Evolutionary conservation across 2,329 filamentous ascomycete species (phyloP), one percentile per base, ranked within the genome.

Genomic region (Ophiostoma novo-ulmi): DNA sequence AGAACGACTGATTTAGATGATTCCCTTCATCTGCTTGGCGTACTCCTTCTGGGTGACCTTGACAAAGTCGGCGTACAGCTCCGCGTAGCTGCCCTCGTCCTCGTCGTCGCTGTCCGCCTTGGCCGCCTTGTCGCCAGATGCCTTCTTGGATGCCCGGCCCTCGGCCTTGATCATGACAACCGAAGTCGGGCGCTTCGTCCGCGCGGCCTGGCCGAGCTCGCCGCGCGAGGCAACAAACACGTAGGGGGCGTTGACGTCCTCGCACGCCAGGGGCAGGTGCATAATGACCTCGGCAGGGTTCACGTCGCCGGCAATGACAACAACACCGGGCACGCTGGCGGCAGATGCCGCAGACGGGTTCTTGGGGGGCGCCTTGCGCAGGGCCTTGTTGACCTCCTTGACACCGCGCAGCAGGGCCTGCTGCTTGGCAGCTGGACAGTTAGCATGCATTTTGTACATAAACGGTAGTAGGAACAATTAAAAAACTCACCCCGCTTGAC

Each of bases 211-310:
- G 78, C 95, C 95, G 71, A 99, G 88, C 83, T 98, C 94, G 73
- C 93, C 94, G 76, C 95, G 90, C 77, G 91, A 96, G 73, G 90
- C 88, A 76, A 99, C 92, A 81, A 96, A 99, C 81, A 99, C 88
- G 83, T 98, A 99, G 44, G 95, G 95, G 72, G 97, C 92, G 81
- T 92, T 92, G 86, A 97, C 94, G 83, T 98, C 94, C 84, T 99
- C 95, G 86, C 95, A 98, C 71, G 98, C 90, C 71, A 99, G 92
- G 77, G 95, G 95, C 75, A 99, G 92, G 83, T 99, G 95, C 72
- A 92, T 95, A 83, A 99, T 97, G 80, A 99, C 95, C 81, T 99
- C 95, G 89, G 95, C 94, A 75, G 95, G 95, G 69, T 92, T 97
- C 84, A 99, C 98, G 82, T 99, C 95, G 76, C 92, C 95, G 48